Conservation (phyloP, 768 basidiomycete genomes). For the Boletus vermiculosoides region DNA sequence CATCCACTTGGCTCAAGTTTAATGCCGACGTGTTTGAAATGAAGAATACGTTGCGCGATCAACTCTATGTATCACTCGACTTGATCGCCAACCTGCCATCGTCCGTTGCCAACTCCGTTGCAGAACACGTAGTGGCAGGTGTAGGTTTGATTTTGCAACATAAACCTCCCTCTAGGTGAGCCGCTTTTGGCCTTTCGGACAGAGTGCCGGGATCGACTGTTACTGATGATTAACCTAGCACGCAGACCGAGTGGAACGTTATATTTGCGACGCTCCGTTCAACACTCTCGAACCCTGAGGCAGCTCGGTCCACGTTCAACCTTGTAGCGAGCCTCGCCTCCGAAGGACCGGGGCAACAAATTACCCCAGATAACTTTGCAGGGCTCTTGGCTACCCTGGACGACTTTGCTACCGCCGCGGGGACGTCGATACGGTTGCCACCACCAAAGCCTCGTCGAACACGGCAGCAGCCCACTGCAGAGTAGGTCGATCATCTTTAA, state of each 20-base stretch:
- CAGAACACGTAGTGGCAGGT: constrained; percentile 89
- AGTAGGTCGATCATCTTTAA: constrained; percentile 38
- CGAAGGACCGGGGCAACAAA: constrained; percentile 56
- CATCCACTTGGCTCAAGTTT: neutral
- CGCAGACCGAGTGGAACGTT: constrained; percentile 95
- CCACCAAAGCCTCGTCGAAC: constrained; percentile 51
- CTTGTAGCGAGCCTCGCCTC: constrained; percentile 65
- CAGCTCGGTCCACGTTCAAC: constrained; percentile 80
- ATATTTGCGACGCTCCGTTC: constrained; percentile 85
- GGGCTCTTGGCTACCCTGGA: constrained; percentile 81
- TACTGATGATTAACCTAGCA: constrained; percentile 42
- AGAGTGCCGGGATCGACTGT: neutral
- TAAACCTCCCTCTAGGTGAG: constrained; percentile 60
- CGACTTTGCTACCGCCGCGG: constrained; percentile 81
- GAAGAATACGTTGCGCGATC: constrained; percentile 83
- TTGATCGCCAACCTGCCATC: constrained; percentile 79
- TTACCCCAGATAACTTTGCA: constrained; percentile 76
- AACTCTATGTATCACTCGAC: constrained; percentile 93
- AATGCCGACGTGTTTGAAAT: constrained; percentile 2
- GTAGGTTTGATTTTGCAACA: constrained; percentile 78
- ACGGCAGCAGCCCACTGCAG: constrained; percentile 48
- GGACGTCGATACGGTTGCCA: constrained; percentile 57
- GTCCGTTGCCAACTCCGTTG: constrained; percentile 74
- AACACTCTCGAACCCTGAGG: constrained; percentile 83
- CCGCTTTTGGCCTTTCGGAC: neutral